phyloP scores from a whole-genome alignment of 345 rosid genomes.

The Linum lewisii region DNA sequence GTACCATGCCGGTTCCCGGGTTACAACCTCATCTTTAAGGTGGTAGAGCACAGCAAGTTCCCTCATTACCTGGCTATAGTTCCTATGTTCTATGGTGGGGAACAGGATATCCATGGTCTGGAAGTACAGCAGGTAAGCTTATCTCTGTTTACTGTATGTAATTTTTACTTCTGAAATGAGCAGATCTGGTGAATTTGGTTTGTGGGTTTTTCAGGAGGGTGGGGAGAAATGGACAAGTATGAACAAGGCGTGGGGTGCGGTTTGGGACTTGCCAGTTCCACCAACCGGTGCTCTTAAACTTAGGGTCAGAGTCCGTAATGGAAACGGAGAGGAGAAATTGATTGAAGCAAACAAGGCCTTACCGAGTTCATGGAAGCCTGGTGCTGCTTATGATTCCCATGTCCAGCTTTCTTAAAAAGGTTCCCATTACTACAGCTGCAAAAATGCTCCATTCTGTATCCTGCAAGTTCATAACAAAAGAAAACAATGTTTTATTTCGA shows the following conservation, averaged over 20 bases:
- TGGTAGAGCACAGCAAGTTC: constrained; percentile 57
- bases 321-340: constrained; percentile 42
- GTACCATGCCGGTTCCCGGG: constrained; percentile 46
- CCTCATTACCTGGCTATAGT: constrained; percentile 59
- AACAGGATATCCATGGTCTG: constrained; percentile 44
- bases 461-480: neutral
- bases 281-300: constrained; percentile 43
- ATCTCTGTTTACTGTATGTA: neutral
- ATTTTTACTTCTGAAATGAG: no score
- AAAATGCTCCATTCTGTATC: neutral
- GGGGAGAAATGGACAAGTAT: constrained; percentile 50
- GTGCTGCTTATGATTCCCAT: constrained; percentile 45
- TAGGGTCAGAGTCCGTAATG: constrained; percentile 40
- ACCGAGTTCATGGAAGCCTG: constrained; percentile 56
- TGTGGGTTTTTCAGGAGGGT: constrained; percentile 34
- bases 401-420: constrained; percentile 40
- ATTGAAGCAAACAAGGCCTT: constrained; percentile 37
- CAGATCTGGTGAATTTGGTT: neutral
- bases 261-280: constrained; percentile 50
- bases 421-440: neutral
- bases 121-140: constrained; percentile 30
- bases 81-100: constrained; percentile 43
- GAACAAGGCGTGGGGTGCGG: constrained; percentile 71
- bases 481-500: neutral
- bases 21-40: constrained; percentile 41